Conservation (phyloP, 106 monocot species). For the Dioscorea dumetorum region DNA sequence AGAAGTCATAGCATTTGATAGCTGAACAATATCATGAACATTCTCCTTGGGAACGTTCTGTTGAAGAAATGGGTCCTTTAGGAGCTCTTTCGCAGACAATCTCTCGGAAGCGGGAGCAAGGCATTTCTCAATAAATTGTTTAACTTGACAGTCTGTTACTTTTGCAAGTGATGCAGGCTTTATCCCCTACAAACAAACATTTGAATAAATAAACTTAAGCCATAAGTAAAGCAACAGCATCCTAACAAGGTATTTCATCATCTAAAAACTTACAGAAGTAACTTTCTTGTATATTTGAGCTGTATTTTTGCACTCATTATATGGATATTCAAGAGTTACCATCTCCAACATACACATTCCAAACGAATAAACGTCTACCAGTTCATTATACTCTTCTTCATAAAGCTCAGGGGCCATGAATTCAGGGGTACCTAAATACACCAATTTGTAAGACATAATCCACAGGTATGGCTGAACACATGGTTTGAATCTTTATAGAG, state of each 20-base stretch:
- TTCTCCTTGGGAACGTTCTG: slow-evolving; percentile 11
- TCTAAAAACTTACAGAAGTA: slow-evolving; percentile 27
- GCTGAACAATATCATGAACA: slow-evolving; percentile 1
- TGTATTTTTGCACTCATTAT: slow-evolving; percentile 68
- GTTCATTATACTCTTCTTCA: slow-evolving; percentile 70
- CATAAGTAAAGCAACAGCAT: background rate
- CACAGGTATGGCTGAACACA: background rate
- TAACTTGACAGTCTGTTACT: slow-evolving; percentile 32
- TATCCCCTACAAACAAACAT: slow-evolving; percentile 31
- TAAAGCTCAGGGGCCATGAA: slow-evolving; percentile 83
- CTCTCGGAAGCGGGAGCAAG: slow-evolving; percentile 58
- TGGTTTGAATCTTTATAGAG: background rate
- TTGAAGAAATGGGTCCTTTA: slow-evolving; percentile 61
- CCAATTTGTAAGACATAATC: background rate
- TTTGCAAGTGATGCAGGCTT: slow-evolving; percentile 60
- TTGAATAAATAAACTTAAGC: background rate
- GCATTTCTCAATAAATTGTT: slow-evolving; percentile 67
- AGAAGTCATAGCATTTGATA: background rate
- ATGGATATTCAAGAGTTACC: slow-evolving; percentile 72
- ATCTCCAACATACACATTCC: slow-evolving; percentile 81
- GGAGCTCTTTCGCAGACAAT: slow-evolving; percentile 54
- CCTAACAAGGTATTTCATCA: background rate
- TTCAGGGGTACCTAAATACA: slow-evolving; percentile 56
- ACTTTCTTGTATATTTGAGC: slow-evolving; percentile 83
- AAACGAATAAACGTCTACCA: slow-evolving; percentile 73